These are phyloP conservation scores for Neltuma alba DNA, from an alignment of 306 rosid species.

Conservation along the genomic window DNA sequence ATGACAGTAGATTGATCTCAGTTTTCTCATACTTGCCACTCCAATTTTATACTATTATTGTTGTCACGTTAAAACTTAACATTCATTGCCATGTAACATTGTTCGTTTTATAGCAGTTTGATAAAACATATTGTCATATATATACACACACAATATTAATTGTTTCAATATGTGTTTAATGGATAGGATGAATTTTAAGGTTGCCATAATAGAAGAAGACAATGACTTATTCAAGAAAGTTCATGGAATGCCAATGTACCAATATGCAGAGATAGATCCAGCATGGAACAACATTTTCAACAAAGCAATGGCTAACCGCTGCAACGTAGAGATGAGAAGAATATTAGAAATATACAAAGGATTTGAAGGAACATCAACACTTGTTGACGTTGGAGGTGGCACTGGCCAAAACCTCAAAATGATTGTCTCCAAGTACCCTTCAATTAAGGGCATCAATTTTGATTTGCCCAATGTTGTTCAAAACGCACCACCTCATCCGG, in stretches of 20 bases:
- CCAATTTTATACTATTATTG: too few species aligned
- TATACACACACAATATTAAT: too few species aligned
- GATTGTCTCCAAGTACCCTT: constrained; percentile 10
- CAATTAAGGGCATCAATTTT: background rate
- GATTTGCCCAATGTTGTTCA: constrained; percentile 3
- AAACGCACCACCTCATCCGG: constrained; percentile 4
- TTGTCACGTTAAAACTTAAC: too few species aligned
- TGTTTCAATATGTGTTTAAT: background rate
- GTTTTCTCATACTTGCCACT: too few species aligned
- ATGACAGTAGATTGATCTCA: too few species aligned
- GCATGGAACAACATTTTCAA: background rate
- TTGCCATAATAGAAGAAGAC: background rate
- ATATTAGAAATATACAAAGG: constrained; percentile 1
- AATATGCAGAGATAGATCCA: background rate
- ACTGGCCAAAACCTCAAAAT: background rate
- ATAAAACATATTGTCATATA: too few species aligned
- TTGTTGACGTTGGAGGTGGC: constrained; percentile 11
- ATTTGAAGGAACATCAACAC: constrained; percentile 12
- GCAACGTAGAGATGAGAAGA: background rate
- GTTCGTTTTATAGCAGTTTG: too few species aligned
- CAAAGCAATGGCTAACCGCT: background rate
- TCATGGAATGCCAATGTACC: constrained; percentile 15
- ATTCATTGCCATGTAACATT: too few species aligned
- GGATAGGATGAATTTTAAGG: constrained; percentile 1
- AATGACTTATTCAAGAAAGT: background rate